phyloP scores from a whole-genome alignment of 306 rosid genomes.

The Medicago lupulina region DNA sequence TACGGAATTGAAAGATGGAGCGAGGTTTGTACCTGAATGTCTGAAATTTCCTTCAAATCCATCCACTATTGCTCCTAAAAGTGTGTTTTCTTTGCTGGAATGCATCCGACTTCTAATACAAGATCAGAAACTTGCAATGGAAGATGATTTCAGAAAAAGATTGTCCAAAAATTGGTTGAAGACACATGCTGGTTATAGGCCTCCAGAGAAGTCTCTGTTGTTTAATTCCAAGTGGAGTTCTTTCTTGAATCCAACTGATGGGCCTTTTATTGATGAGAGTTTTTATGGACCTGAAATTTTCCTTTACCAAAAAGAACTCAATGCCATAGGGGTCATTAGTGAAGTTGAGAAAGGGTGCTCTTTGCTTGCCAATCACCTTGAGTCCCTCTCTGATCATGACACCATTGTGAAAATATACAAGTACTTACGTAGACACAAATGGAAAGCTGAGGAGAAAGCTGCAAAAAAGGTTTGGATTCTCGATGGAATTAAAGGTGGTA shows the following conservation, averaged over 20 bases:
- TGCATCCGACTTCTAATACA: slow-evolving; percentile 47
- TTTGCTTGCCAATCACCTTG: slow-evolving; percentile 56
- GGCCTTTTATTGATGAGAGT: no score
- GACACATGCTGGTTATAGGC: slow-evolving; percentile 36
- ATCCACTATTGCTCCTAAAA: neutral
- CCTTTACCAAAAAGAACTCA: no score
- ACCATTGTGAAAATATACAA: slow-evolving; percentile 32
- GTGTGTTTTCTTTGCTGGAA: slow-evolving; percentile 9
- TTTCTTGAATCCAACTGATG: no score
- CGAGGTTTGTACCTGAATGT: neutral
- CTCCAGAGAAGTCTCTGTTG: slow-evolving; percentile 59
- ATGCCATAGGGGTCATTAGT: no score
- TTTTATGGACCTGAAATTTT: no score
- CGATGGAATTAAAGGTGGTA: neutral
- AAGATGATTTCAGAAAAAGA: slow-evolving; percentile 40
- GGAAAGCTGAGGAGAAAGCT: slow-evolving; percentile 39
- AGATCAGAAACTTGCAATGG: slow-evolving; percentile 18
- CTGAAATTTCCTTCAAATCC: neutral
- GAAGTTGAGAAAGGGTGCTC: slow-evolving; percentile 51
- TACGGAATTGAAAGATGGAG: neutral
- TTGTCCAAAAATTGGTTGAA: slow-evolving; percentile 56
- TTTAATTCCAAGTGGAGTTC: slow-evolving; percentile 38
- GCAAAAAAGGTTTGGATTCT: slow-evolving; percentile 64
- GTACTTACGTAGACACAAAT: neutral
- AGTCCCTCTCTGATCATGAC: slow-evolving; percentile 38